Evolutionary conservation across 2,329 filamentous ascomycete species (phyloP).

Genomic region (Cyphellophora europaea): DNA sequence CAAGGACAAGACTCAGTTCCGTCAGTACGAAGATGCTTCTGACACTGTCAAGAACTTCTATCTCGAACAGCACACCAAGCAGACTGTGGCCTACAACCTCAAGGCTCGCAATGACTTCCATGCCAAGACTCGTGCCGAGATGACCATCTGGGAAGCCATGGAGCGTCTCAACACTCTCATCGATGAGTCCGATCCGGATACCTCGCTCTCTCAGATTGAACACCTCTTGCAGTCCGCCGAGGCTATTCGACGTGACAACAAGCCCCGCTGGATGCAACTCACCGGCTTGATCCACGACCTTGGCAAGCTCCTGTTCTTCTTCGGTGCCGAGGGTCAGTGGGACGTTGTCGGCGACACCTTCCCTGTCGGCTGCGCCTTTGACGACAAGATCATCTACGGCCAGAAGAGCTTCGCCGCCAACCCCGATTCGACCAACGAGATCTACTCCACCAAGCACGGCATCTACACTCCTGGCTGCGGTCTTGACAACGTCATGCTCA

Average conservation of each 20-base stretch:
- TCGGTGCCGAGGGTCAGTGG: conserved; percentile 81
- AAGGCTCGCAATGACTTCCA: conserved; percentile 65
- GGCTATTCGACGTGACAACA: conserved; percentile 69
- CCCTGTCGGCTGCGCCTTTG: conserved; percentile 39
- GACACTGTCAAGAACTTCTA: conserved; percentile 84
- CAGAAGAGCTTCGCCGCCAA: conserved; percentile 64
- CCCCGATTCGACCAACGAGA: conserved; percentile 59
- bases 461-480: conserved; percentile 75
- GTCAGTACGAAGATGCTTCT: conserved; percentile 74
- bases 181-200: conserved; percentile 87
- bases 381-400: conserved; percentile 69
- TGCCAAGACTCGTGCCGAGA: conserved; percentile 58
- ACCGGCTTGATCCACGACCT: conserved; percentile 39
- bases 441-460: conserved; percentile 67
- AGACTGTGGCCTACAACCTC: conserved; percentile 62
- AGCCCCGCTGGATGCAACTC: conserved; percentile 39
- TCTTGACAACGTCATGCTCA: conserved; percentile 79
- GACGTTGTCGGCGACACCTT: conserved; percentile 67
- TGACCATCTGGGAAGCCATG: conserved; percentile 87
- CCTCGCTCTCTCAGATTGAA: conserved; percentile 76
- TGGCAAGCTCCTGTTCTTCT: conserved; percentile 38
- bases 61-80: conserved; percentile 56
- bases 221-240: conserved; percentile 83
- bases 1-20: conserved; percentile 73
- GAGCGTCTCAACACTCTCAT: conserved; percentile 86